Evolutionary conservation across 1,284 basidiomycete genomes (phyloP).

Genomic region (Irpex sp.): DNA sequence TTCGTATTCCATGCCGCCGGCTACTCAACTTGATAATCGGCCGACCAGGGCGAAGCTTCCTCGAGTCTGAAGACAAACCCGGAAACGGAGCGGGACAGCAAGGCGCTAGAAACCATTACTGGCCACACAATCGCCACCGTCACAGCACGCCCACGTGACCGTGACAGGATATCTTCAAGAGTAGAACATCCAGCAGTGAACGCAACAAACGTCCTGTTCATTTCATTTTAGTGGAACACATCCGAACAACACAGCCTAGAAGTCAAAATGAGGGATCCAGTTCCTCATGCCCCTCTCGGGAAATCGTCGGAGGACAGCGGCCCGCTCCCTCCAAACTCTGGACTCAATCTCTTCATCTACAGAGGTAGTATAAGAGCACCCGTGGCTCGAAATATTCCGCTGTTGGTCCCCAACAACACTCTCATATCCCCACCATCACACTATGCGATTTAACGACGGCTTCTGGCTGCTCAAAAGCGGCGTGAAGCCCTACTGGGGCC

Average conservation of each 20-base stretch:
- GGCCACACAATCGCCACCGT: not conserved
- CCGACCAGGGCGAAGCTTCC: no score
- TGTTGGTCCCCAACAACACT: not conserved
- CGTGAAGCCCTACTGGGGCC: slow-evolving; percentile 56
- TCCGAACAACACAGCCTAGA: no score
- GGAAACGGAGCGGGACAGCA: not conserved
- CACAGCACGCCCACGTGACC: not conserved
- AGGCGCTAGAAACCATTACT: not conserved
- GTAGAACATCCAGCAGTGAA: no score
- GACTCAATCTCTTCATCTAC: not conserved
- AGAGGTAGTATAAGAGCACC: not conserved
- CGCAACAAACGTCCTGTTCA: no score
- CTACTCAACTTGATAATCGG: no score
- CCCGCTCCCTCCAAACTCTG: slow-evolving; percentile 2
- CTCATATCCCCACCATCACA: not conserved
- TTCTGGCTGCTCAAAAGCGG: slow-evolving; percentile 68
- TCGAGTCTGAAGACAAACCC: no score
- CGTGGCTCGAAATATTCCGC: not conserved
- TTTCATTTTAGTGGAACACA: no score
- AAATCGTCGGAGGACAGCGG: slow-evolving; percentile 10
- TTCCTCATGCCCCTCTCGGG: not conserved
- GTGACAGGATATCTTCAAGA: not conserved
- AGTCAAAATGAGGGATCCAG: no score
- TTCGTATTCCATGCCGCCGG: no score
- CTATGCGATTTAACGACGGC: slow-evolving; percentile 49